Evolutionary conservation across 345 rosid genomes (phyloP), one percentile per base, ranked within the genome.

Genomic region (Hypericum perforatum): DNA sequence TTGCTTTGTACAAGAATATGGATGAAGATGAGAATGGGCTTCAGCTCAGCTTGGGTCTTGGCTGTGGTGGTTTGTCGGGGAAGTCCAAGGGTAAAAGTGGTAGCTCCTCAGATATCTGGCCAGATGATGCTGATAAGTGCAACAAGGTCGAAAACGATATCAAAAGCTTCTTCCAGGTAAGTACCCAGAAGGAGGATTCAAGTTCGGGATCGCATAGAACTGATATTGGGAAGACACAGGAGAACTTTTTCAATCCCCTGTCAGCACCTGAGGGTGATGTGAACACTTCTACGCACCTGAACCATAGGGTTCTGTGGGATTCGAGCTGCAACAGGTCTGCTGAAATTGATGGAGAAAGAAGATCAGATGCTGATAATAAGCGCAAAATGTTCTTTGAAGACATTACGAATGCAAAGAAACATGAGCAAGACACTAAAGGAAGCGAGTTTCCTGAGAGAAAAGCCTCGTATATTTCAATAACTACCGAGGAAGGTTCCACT

Each of bases 11-110:
- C 54, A 16, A 37, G 54, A 64, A 57, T 37, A 88, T 92, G 97
- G 97, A 85, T 22, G 32, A 22, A 41, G 94, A 89, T 38, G 95
- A 88, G 50, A 84, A 76, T 69, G 97, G 89, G 42, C 94, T 88
- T 47, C 95, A 89, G 75, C 95, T 92, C 53, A 84, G 99, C 72
- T 79, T 92, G 76, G 99, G 94, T 65, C 78, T 92, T 39, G 82
- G 91, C 62, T 85, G 74, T 72, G 95, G 95, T 65, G 87, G 89
- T 52, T 80, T 91, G 65, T 70, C 88, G 40, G 74, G 72, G 13
- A 87, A 82, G 69, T 69, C 73, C 41, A 92, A 84, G 75, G 85
- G 78, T 39, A 85, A 77, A 75, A 77, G 11, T 58, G 69, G 70
- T 58, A 57, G 70, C 61, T 75, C 84, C 39, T 78, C 81, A 0